These are phyloP conservation scores for Terfezia boudieri DNA, from an alignment of 495 filamentous ascomycete genomes.

Conservation along the genomic window DNA sequence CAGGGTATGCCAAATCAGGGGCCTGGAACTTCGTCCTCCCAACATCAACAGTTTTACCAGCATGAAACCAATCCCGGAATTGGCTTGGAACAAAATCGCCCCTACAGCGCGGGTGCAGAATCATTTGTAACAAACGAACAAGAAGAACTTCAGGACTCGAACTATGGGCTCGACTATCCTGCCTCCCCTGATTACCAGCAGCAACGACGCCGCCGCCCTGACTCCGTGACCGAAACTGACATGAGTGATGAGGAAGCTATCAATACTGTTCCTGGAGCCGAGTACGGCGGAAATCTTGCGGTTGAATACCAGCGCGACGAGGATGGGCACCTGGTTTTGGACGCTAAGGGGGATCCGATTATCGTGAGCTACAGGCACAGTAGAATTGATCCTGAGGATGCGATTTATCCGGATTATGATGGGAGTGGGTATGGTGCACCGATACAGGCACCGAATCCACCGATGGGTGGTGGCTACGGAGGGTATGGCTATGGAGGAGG, in stretches of 20 bases:
- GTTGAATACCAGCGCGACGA: conserved; percentile 23
- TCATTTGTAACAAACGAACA: not conserved
- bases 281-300: conserved; percentile 30
- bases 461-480: conserved; percentile 8
- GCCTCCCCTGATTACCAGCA: not conserved
- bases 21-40: conserved; percentile 14
- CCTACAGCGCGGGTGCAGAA: conserved; percentile 17
- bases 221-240: conserved; percentile 13
- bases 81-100: conserved; percentile 19
- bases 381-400: conserved; percentile 10
- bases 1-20: not conserved
- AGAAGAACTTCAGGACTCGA: not conserved
- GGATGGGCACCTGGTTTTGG: conserved; percentile 26
- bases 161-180: not conserved
- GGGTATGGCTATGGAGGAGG: conserved; percentile 26
- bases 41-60: conserved; percentile 13
- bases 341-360: conserved; percentile 27
- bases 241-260: conserved; percentile 10
- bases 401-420: conserved; percentile 17
- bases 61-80: conserved; percentile 10
- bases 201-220: not conserved
- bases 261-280: conserved; percentile 20
- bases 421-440: conserved; percentile 8
- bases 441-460: conserved; percentile 8
- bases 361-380: conserved; percentile 10